These are phyloP conservation scores for Theileria annulata DNA, from an alignment of 169 alveolate species.

Conservation along the genomic window DNA sequence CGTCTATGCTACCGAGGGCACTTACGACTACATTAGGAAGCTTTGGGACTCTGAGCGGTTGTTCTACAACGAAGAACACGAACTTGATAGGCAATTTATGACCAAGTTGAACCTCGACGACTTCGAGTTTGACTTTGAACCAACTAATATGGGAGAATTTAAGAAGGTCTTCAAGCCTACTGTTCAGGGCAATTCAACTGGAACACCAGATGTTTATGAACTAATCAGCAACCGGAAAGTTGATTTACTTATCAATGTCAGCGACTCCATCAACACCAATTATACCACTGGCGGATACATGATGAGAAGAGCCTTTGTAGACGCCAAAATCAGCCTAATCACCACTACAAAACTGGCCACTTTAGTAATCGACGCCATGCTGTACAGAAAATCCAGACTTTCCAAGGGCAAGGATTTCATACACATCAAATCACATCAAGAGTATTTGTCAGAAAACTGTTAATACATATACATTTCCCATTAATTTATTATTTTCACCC, in stretches of 20 bases:
- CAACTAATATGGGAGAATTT: constrained; percentile 48
- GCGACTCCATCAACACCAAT: constrained; percentile 62
- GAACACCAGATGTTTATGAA: constrained; percentile 43
- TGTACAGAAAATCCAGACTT: constrained; percentile 57
- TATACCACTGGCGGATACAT: constrained; percentile 70
- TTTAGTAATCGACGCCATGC: constrained; percentile 71
- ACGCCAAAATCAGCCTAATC: constrained; percentile 65
- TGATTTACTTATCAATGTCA: constrained; percentile 72
- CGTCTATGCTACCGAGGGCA: constrained; percentile 78
- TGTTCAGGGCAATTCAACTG: neutral
- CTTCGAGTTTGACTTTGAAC: constrained; percentile 37
- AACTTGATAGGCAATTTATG: constrained; percentile 8
- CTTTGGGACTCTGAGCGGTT: constrained; percentile 18
- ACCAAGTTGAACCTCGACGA: constrained; percentile 31
- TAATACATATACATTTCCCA: neutral
- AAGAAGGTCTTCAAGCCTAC: constrained; percentile 63
- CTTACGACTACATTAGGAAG: constrained; percentile 44
- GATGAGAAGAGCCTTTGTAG: constrained; percentile 74
- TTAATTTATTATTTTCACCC: neutral
- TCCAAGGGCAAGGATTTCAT: constrained; percentile 70
- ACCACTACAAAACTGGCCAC: constrained; percentile 72
- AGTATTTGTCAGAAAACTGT: constrained; percentile 53
- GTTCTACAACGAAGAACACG: constrained; percentile 2
- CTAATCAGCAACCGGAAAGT: constrained; percentile 70
- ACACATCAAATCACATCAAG: constrained; percentile 73